Evolutionary conservation across 257 asterid genomes (phyloP).

Genomic region (Solanum okadae): DNA sequence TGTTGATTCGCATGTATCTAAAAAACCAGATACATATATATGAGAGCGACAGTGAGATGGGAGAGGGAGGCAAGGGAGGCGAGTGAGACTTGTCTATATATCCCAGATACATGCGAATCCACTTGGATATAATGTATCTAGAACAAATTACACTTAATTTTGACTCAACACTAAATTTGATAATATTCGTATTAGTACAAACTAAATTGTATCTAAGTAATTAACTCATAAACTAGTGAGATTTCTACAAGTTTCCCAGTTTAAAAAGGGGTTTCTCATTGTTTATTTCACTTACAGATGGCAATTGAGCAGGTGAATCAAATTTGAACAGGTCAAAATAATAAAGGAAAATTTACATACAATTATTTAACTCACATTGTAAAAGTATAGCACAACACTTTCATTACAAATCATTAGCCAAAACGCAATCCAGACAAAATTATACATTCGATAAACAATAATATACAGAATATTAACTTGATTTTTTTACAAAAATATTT

Average conservation of each 20-base stretch:
- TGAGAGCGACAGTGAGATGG: not conserved
- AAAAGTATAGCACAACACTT: not conserved
- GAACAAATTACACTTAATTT: not conserved
- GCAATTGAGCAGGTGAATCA: not conserved
- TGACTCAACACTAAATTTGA: not conserved
- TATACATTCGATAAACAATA: no score
- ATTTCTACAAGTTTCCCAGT: no score
- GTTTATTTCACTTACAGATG: not conserved
- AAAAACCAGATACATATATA: not conserved
- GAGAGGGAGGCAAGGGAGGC: not conserved
- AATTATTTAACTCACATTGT: no score
- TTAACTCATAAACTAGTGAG: not conserved
- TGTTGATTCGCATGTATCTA: not conserved
- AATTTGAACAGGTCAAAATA: not conserved
- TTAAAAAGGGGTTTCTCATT: not conserved
- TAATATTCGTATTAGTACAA: not conserved
- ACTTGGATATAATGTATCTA: not conserved
- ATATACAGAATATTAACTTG: no score
- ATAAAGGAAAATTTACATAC: no score
- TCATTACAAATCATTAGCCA: not conserved
- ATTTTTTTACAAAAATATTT: no score
- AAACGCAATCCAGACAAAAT: not conserved
- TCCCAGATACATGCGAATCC: not conserved
- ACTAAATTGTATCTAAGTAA: not conserved
- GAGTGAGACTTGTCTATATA: not conserved